These are phyloP conservation scores for Picochlorum sp. DNA, from an alignment of 139 green algal genomes.

Conservation along the genomic window DNA sequence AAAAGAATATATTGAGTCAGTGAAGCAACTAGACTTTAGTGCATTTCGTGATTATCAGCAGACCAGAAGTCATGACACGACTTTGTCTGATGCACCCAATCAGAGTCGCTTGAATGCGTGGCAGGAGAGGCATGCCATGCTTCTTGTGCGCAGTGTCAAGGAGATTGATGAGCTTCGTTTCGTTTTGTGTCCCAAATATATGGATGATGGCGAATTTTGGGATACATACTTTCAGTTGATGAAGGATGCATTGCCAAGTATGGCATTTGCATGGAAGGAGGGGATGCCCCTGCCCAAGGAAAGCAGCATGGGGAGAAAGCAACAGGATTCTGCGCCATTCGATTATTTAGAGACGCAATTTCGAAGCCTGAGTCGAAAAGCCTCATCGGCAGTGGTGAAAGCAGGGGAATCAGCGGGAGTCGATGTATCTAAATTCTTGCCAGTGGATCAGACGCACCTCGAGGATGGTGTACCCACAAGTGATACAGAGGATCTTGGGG, in stretches of 20 bases:
- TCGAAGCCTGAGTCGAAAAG: constrained; percentile 12
- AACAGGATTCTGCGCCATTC: constrained; percentile 10
- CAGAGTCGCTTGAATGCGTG: constrained; percentile 43
- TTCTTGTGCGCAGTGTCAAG: constrained; percentile 48
- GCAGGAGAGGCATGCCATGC: constrained; percentile 58
- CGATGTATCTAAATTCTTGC: constrained; percentile 12
- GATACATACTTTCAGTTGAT: constrained; percentile 66
- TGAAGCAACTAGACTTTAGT: constrained; percentile 49
- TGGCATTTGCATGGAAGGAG: constrained; percentile 16
- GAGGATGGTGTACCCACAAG: constrained; percentile 2
- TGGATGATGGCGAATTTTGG: constrained; percentile 74
- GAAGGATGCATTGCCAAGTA: constrained; percentile 28
- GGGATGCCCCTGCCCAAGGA: constrained; percentile 13
- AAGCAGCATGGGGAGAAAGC: background rate
- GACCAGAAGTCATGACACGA: background rate
- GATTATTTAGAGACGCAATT: constrained; percentile 17
- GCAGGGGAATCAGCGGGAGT: constrained; percentile 3
- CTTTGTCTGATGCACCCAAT: background rate
- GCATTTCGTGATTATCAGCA: constrained; percentile 24
- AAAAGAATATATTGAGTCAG: constrained; percentile 26
- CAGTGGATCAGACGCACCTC: background rate
- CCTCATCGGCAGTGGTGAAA: constrained; percentile 14
- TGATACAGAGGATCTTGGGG: constrained; percentile 1
- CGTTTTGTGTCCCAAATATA: constrained; percentile 67
- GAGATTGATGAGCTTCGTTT: constrained; percentile 76